Percentiles rank a stretch among this genome's conserved stretches.
These are phyloP conservation scores for Stephania yunnanensis DNA, from an alignment of 164 flowering plant species.

Conservation along the genomic window DNA sequence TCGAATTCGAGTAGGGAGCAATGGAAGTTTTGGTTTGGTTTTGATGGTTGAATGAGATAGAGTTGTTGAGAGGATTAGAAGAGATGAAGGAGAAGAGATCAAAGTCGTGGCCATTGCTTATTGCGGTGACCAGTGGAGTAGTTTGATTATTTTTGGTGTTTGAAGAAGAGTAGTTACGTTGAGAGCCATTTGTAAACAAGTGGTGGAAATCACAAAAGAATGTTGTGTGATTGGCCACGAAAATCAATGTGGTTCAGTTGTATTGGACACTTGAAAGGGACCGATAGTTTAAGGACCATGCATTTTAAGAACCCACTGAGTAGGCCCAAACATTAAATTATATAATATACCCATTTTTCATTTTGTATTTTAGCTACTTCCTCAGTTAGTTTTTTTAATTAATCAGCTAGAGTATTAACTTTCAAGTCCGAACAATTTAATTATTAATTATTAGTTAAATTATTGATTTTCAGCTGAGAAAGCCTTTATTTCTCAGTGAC, in stretches of 20 bases:
- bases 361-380: too few species aligned
- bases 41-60: background rate
- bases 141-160: background rate
- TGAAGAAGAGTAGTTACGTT: background rate
- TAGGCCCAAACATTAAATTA: too few species aligned
- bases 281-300: background rate
- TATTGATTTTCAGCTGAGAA: too few species aligned
- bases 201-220: background rate
- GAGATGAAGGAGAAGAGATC: constrained; percentile 11
- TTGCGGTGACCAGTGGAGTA: background rate
- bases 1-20: constrained; percentile 14
- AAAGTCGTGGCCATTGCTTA: background rate
- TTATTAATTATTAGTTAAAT: too few species aligned
- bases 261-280: background rate
- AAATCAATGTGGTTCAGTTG: background rate
- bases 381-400: too few species aligned
- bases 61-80: constrained; percentile 7
- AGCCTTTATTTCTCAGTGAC: too few species aligned
- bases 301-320: too few species aligned
- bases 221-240: too few species aligned
- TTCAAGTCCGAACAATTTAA: too few species aligned
- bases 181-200: background rate
- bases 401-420: too few species aligned
- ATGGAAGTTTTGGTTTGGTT: background rate
- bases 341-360: too few species aligned